Base-by-base conservation (phyloP, 2,329 filamentous ascomycete genomes). In the Fusarium virguliforme region DNA sequence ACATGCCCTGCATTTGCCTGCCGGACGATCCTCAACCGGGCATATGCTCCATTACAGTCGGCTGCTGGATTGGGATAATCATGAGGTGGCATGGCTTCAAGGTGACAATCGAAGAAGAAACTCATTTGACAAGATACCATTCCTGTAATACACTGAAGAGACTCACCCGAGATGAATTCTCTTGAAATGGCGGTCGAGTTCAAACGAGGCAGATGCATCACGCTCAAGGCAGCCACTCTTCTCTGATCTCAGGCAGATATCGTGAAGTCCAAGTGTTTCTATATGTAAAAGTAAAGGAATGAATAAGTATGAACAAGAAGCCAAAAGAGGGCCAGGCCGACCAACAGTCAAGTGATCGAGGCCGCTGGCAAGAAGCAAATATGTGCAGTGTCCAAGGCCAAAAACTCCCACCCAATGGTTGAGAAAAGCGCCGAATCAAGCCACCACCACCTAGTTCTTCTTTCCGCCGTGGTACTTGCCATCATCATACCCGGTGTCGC, bases 391-490 rank as follows among this genome's bases (percentile, higher is more conserved):
- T 53, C 51, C 26, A 54, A 54, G 38, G 51, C 51, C 34, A 26
- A 35, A 37, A 54, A 54, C 51, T 54, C 51, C 51, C 6, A 6
- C 18, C 22, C 22, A 26, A 37, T 54, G 34, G 6, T 26, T 26
- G 32, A 50, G 43, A 35, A 54, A 26, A 37, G 30, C 26, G 13
- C 34, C 18, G 12, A 54, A 26, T 54, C 5, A 37, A 37, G n/a
- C 48, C 30, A 35, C 3, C 10, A 13, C 10, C 22, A 22, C 15
- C 38, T 35, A 54, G 22, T 54, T 54, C 51, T 54, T 54, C 18
- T 56, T 62, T n/a, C 50, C 59, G 28, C 24, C 22, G 32, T 55
- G 38, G 38, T 53, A 65, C 28, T 61, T 62, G 22, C 62, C 62
- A 5, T 65, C 62, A 8, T 65, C 62, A 7, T 26, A 26, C 4